These are phyloP conservation scores for Cladosporium velox DNA, from an alignment of 2,329 filamentous ascomycete genomes.

Conservation along the genomic window DNA sequence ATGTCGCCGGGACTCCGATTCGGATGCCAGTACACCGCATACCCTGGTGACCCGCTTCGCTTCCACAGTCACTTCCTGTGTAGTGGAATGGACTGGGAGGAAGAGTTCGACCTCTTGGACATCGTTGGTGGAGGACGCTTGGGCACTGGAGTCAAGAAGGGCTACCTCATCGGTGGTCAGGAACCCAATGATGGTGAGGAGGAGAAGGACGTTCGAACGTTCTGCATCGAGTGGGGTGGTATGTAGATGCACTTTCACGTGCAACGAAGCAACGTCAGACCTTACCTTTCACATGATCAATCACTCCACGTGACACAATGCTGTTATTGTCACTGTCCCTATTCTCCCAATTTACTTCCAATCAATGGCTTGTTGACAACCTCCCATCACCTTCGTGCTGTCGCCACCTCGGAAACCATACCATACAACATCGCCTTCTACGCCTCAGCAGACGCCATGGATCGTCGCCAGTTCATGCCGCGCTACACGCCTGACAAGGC, in stretches of 20 bases:
- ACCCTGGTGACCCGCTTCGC: conserved; percentile 89
- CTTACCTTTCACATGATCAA: conserved; percentile 15
- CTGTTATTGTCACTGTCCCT: not conserved
- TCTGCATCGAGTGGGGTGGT: conserved; percentile 90
- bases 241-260: conserved; percentile 61
- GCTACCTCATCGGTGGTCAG: conserved; percentile 79
- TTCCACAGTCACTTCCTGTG: conserved; percentile 95
- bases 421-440: not conserved
- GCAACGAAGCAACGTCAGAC: conserved; percentile 1
- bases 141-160: conserved; percentile 95
- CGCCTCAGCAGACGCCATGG: not conserved
- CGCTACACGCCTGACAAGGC: not conserved
- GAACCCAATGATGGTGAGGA: conserved; percentile 43
- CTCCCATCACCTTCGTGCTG: not conserved
- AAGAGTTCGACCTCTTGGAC: conserved; percentile 81
- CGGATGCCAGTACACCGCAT: conserved; percentile 90
- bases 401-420: not conserved
- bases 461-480: conserved; percentile 5
- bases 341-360: not conserved
- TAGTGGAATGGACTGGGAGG: conserved; percentile 81
- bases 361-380: not conserved
- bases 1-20: conserved; percentile 91
- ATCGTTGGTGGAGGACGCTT: conserved; percentile 83
- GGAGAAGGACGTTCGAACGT: conserved; percentile 61
- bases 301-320: not conserved